Base-by-base conservation (phyloP, 257 asterid species). In the Echium plantagineum region DNA sequence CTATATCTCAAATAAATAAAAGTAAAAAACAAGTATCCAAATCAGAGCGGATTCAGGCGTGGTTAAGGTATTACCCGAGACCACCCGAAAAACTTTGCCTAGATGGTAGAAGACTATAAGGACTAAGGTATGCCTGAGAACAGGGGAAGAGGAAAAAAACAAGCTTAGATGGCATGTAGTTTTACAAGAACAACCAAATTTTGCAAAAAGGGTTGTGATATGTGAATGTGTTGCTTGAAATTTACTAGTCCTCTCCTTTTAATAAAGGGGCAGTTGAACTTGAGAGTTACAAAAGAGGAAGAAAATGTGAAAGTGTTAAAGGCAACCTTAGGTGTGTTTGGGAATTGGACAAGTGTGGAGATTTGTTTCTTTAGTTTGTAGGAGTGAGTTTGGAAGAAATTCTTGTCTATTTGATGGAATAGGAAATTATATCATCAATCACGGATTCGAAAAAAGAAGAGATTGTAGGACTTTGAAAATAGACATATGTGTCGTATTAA, bases 231-330 rank as follows among this genome's bases (percentile, higher is more conserved):
- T 22, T 22, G 17, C 35, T 56, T 53, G 16, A 17, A 26, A 16
- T 22, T 56, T 24, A 56, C 15, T 56, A 56, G 7, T 56, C 38
- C 57, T 19, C 17, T 42, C 49, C 60, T 8, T 56, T 56, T 5
- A 12, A 56, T 56, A 10, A 31, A 31, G 12, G 28, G 60, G 60
- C 17, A n/a, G n/a, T 21, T 56, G 60, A 24, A 18, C 32, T 13
- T 56, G 60, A 56, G 60, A 12, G 60, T 56, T 38, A 56, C 60
- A 21, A 56, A 56, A 56, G 60, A 26, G 19, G 60, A 12, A 56
- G 38, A 56, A 21, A 30, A 35, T 21, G 59, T 55, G 59, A 55
- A 22, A 22, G 20, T 55, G 18, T 53, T 53, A 19, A 56, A 24
- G 7, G 13, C 49, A 42, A 42, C 2, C 10, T 12, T 56, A 22